phyloP scores from a whole-genome alignment of 106 monocot genomes.

The Acorus calamus region DNA sequence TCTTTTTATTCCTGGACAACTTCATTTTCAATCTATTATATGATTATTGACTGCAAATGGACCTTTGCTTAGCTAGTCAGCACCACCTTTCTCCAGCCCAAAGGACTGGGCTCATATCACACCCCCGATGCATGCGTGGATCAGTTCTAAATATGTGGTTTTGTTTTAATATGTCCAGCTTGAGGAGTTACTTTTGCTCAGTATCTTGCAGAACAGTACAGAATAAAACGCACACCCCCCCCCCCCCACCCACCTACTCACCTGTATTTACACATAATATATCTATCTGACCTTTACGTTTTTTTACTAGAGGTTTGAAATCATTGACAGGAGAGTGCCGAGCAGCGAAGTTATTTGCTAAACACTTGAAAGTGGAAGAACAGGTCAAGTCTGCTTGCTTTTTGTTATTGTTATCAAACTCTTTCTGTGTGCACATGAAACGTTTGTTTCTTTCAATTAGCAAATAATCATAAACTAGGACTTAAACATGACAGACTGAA shows the following conservation, averaged over 20 bases:
- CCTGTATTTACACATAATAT: not conserved
- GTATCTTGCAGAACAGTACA: too few relatives aligned
- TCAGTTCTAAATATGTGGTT: not conserved
- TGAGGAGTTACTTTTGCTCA: too few relatives aligned
- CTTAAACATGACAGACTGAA: too few relatives aligned
- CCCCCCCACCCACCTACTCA: too few relatives aligned
- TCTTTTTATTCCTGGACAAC: too few relatives aligned
- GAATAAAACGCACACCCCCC: too few relatives aligned
- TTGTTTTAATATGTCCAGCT: too few relatives aligned
- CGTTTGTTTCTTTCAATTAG: too few relatives aligned
- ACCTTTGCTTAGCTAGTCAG: not conserved
- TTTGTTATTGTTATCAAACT: not conserved
- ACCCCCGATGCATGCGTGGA: not conserved
- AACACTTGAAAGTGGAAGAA: constrained; percentile 91
- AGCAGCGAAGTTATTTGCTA: constrained; percentile 89
- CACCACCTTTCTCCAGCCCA: not conserved
- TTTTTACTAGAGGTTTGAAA: constrained; percentile 53
- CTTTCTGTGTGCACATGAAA: too few relatives aligned
- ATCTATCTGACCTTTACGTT: not conserved
- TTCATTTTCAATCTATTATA: not conserved
- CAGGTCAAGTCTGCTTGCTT: constrained; percentile 36
- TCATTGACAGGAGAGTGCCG: constrained; percentile 69
- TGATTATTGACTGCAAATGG: not conserved
- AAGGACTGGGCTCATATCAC: not conserved
- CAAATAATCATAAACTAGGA: too few relatives aligned